Base-by-base conservation (phyloP, 2,329 filamentous ascomycete genomes). In the Colletotrichum sp. region DNA sequence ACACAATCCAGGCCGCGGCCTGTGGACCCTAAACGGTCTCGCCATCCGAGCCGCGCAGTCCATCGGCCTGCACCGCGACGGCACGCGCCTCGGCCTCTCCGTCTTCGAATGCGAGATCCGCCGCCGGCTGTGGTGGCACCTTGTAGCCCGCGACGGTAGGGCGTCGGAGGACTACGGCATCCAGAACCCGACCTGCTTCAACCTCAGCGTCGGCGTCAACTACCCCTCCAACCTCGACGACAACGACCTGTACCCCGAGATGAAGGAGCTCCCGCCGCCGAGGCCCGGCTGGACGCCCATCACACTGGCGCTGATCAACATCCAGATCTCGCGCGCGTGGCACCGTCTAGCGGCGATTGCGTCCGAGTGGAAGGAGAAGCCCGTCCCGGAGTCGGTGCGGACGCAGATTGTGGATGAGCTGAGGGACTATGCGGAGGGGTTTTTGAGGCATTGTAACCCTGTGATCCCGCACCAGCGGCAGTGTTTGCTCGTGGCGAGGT, bases 191-290 rank as follows among this genome's bases (percentile, higher is more conserved):
- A 71, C 49, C 12, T 75, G 66, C 30, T 77, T 74, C 71, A 69
- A 55, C 68, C 13, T 62, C 21, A 87, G 88, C 55, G 87, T 86
- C 2, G 87, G 90, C 36, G 89, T 90, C 0, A 87, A 88, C 55
- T 85, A 90, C 81, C 90, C 91, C 2, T 83, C 89, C 5, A 92
- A 92, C 72, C 82, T 92, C 57, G 88, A 92, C 70, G 91, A 92
- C 77, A 80, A 79, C 16, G 89, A 91, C 57, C 81, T 92, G 2
- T 81, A 82, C 6, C 89, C 90, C 0, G 83, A 84, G 7, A 90
- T 89, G 86, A 84, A 81, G 10, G 84, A 87, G 0, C 85, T 89
- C 2, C 89, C 90, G 0, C 78, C 85, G 1, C 86, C 89, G 15
- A 85, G 88, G 3, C 78, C 82, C 4, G 88, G 89, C 18, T 92